Evolutionary conservation across 2,329 filamentous ascomycete genomes (phyloP), one percentile per base, ranked within the genome.

Genomic region (Claviceps purpurea): DNA sequence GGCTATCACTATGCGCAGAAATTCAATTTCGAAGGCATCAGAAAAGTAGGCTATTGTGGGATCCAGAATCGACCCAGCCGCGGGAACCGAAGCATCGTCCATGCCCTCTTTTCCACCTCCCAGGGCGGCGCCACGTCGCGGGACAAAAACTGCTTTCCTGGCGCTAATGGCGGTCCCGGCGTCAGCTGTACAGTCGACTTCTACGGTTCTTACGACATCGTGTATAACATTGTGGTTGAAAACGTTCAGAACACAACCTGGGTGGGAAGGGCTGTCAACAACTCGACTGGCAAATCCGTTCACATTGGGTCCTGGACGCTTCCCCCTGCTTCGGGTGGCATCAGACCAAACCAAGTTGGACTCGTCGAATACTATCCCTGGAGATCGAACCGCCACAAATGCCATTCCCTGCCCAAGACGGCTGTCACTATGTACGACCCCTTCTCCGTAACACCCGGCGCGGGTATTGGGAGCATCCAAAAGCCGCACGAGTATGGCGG

Each of bases 1-100:
- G 59, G 58, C n/a, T 62, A 55, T 44, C 60, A 59, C 53, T 61
- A 57, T 51, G 60, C 59, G 5, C 55, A 61, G 51, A 56, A 59
- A 41, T 61, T 54, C 50, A 39, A 42, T 22, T 59, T 61, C 30
- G 4, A 53, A 2, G 50, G 49, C 40, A 22, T 54, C 42, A 24
- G 13, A 5, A 22, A 43, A 22, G 41, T 43, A 5, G 10, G 11
- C 20, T 43, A 43, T 14, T 43, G 41, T 13, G 41, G 41, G 10
- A 43, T 43, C 20, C 41, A 43, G 41, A 43, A 43, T 22, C 41
- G 41, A 13, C 41, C 41, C 20, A 24, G 14, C 41, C 26, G 8
- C 8, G 10, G 13, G 20, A 22, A 22, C 41, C 20, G 14, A 14
- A 43, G 41, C 41, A 24, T 43, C 41, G 41, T 43, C 11, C 41